Percentiles rank a stretch among this genome's conserved stretches.
These are phyloP conservation scores for Pelargonium nanum DNA, from an alignment of 345 rosid species.

Conservation along the genomic window DNA sequence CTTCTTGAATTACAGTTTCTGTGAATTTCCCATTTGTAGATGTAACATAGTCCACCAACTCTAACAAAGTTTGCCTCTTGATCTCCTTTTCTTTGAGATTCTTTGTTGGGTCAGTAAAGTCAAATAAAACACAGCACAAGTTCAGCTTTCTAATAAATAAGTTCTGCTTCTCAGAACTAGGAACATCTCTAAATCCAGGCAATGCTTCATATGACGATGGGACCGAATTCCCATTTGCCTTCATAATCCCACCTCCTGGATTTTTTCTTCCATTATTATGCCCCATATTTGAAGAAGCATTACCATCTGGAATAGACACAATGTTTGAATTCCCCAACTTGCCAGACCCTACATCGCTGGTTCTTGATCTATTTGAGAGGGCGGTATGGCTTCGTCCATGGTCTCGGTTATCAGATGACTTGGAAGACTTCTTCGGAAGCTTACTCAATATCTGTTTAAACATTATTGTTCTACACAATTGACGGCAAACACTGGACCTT, in stretches of 20 bases:
- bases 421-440: conserved; percentile 82
- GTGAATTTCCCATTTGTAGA: conserved; percentile 56
- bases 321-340: background rate
- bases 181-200: conserved; percentile 67
- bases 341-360: conserved; percentile 14
- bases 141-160: conserved; percentile 64
- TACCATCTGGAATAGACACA: conserved; percentile 17
- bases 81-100: conserved; percentile 79
- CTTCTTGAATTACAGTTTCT: conserved; percentile 50
- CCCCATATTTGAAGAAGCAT: conserved; percentile 30
- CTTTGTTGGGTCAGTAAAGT: conserved; percentile 57
- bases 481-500: conserved; percentile 5
- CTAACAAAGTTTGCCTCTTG: conserved; percentile 64
- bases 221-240: conserved; percentile 24
- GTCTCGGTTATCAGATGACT: conserved; percentile 46
- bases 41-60: conserved; percentile 73
- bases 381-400: conserved; percentile 34
- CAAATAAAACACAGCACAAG: conserved; percentile 57
- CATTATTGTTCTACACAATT: conserved; percentile 31
- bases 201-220: conserved; percentile 43
- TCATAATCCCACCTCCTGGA: conserved; percentile 23
- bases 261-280: conserved; percentile 22
- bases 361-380: conserved; percentile 31
- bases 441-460: conserved; percentile 67
- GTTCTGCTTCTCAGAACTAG: conserved; percentile 59